These are phyloP conservation scores for Aureococcus anophagefferens DNA, from an alignment of 108 stramenopile genomes.

Conservation along the genomic window DNA sequence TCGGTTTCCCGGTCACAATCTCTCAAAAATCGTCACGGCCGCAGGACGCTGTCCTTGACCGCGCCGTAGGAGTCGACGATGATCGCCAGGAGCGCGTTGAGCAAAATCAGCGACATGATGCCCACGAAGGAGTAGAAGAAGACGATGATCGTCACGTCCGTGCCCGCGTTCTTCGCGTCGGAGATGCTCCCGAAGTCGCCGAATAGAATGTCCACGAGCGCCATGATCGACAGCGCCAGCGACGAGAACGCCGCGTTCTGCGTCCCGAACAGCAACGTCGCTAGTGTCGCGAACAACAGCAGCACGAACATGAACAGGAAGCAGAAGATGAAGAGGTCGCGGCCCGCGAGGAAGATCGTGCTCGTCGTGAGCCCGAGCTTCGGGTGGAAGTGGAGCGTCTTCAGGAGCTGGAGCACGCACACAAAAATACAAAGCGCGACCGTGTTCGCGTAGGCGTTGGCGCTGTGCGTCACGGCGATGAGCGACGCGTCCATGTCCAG, in stretches of 20 bases:
- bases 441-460: neutral
- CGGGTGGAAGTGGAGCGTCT: slow-evolving; percentile 9
- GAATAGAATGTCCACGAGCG: slow-evolving; percentile 1
- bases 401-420: neutral
- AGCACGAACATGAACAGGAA: slow-evolving; percentile 2
- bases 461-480: too few species aligned
- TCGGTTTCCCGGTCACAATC: too few species aligned
- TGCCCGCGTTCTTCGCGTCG: slow-evolving; percentile 3
- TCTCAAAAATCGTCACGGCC: too few species aligned
- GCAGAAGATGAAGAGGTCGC: slow-evolving; percentile 6
- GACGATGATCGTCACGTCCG: neutral
- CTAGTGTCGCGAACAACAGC: neutral
- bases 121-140: slow-evolving; percentile 5
- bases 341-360: slow-evolving; percentile 1
- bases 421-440: neutral
- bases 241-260: neutral
- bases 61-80: slow-evolving; percentile 9
- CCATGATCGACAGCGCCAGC: neutral
- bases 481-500: too few species aligned
- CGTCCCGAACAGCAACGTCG: neutral
- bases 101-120: slow-evolving; percentile 1
- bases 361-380: slow-evolving; percentile 7
- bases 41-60: too few species aligned
- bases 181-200: neutral
- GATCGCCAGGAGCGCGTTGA: slow-evolving; percentile 10